Evolutionary conservation across 2,329 filamentous ascomycete species (phyloP), one percentile per base, ranked within the genome.

Genomic region (Ascochyta rabiei): DNA sequence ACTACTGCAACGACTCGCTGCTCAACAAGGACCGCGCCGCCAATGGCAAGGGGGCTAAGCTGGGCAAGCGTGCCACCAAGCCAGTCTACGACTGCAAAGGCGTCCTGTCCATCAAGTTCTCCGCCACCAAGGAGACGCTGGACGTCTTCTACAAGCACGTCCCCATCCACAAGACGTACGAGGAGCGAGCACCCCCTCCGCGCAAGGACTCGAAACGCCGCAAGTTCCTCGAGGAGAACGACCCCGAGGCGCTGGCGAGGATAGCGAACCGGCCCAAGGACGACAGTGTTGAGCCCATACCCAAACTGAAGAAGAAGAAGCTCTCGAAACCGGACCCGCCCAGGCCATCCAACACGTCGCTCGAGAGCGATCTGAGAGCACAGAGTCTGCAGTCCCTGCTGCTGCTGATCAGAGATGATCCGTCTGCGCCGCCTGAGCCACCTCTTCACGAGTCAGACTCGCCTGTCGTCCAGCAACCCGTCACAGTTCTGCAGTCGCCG

Each of bases 11-110:
- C 62, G 79, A 81, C 68, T 79, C 76, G 61, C 71, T 80, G 65
- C 75, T 80, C 64, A 81, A 81, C 64, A 81, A 81, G 60, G 79
- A 80, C 61, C 73, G 79, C 41, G 77, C 77, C 39, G 78, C 78
- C 7, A 80, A 81, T 54, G 74, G 75, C 28, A 76, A 76, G 48
- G 73, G 73, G 21, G 68, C 71, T 4, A 75, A 75, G 56, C 55
- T 71, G 47, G 73, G 73, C 40, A 71, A 70, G 63, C 67, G 66
- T 9, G 68, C 73, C 9, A 76, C 75, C 15, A 80, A 80, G 62
- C 77, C 77, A 8, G 79, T 79, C 28, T 81, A 78, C 58, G 79
- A 80, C 61, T 81, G 79, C 70, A 78, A 76, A 54, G 79, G 79
- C 30, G 76, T 78, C 26, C 65, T 81, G 23, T 76, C 75, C 26